Conservation (phyloP, 176 grass and related monocot genomes). For the Eleusine coracana region DNA sequence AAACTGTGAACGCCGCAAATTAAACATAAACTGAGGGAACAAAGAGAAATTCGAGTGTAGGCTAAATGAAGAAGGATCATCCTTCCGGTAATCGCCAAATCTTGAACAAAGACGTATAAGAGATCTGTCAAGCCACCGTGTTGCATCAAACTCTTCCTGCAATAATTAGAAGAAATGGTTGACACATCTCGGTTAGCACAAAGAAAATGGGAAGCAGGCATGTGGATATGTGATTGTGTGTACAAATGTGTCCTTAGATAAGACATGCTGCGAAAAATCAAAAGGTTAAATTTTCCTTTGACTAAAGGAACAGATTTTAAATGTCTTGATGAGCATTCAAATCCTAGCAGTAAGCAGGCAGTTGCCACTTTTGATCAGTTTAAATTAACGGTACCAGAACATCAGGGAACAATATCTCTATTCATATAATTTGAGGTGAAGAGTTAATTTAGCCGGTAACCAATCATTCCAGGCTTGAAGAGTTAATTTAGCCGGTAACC, state of each 20-base stretch:
- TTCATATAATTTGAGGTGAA: too few relatives aligned
- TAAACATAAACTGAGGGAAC: slow-evolving; percentile 99
- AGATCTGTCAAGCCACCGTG: slow-evolving; percentile 94
- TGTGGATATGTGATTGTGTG: background rate
- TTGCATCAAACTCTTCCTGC: slow-evolving; percentile 95
- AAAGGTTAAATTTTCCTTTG: background rate
- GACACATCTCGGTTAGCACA: background rate
- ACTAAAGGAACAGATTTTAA: background rate
- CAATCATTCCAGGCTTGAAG: too few relatives aligned
- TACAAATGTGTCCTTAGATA: background rate
- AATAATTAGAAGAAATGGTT: slow-evolving; percentile 29
- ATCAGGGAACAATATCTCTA: too few relatives aligned
- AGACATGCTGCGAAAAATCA: background rate
- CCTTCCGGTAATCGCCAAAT: slow-evolving; percentile 97
- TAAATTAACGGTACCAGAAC: background rate
- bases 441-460: too few relatives aligned
- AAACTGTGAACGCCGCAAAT: slow-evolving; percentile 91
- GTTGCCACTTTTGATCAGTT: background rate
- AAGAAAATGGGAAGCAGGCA: background rate
- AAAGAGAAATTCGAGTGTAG: slow-evolving; percentile 94
- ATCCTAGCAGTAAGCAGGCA: background rate
- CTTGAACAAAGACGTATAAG: slow-evolving; percentile 89
- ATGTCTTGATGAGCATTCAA: background rate
- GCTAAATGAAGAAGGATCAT: slow-evolving; percentile 89
- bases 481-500: too few relatives aligned